These are phyloP conservation scores for Quercus suber DNA, from an alignment of 306 rosid species.

Conservation along the genomic window DNA sequence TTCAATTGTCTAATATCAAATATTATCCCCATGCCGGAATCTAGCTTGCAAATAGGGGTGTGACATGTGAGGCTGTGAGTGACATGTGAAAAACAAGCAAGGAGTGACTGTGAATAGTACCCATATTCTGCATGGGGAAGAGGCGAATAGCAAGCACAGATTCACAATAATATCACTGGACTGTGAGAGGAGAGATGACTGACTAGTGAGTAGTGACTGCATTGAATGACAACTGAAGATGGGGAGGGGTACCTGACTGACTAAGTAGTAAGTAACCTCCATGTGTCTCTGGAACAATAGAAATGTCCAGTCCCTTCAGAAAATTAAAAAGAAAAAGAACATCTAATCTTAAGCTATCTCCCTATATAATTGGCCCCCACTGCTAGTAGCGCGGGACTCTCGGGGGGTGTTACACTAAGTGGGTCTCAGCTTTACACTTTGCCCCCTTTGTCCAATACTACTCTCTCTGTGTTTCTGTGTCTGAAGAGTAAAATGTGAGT, in stretches of 20 bases:
- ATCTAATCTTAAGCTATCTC: background rate
- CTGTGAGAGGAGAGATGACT: background rate
- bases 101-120: background rate
- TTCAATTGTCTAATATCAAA: too few relatives aligned
- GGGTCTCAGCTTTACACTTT: background rate
- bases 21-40: too few relatives aligned
- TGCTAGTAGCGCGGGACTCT: constrained; percentile 52
- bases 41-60: too few relatives aligned
- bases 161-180: too few relatives aligned
- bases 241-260: constrained; percentile 14
- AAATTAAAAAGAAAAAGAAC: background rate
- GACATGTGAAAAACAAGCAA: too few relatives aligned
- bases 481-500: too few relatives aligned
- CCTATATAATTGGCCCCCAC: constrained; percentile 17
- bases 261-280: background rate
- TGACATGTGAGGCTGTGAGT: too few relatives aligned
- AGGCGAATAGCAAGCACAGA: constrained; percentile 26
- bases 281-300: constrained; percentile 5
- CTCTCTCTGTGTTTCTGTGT: background rate
- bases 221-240: constrained; percentile 24
- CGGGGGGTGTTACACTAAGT: constrained; percentile 42
- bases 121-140: constrained; percentile 35
- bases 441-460: background rate
- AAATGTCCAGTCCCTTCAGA: constrained; percentile 48
- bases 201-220: constrained; percentile 36